A percentile compares a stretch with the other conserved stretches of the same genome.
Conservation (phyloP, 306 rosid genomes). For the Alnus rubra region DNA sequence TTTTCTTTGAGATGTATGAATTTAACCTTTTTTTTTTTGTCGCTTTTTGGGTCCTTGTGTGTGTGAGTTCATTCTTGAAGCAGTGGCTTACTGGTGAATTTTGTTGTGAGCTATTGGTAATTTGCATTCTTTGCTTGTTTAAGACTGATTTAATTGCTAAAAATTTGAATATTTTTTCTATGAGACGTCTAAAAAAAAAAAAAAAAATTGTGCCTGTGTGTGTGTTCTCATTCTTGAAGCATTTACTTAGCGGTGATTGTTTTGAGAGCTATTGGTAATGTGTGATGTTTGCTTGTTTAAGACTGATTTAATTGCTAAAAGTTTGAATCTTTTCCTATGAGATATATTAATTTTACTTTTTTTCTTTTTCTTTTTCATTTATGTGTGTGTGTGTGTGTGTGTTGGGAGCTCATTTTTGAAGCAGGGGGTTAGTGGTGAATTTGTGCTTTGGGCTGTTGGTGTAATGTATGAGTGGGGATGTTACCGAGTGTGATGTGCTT, state of each 20-base stretch:
- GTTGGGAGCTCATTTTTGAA: background rate
- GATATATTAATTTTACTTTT: too few relatives aligned
- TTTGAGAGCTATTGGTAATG: background rate
- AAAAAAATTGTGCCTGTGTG: background rate
- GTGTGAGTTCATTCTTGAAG: background rate
- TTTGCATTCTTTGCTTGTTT: background rate
- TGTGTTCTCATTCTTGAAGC: background rate
- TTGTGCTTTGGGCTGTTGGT: background rate
- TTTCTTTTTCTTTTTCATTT: too few relatives aligned
- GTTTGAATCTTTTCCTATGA: too few relatives aligned
- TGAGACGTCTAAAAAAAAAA: too few relatives aligned
- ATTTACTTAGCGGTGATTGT: background rate
- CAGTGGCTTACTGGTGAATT: background rate
- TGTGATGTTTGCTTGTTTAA: too few relatives aligned
- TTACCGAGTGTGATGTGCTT: slow-evolving; percentile 24
- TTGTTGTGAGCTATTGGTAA: background rate
- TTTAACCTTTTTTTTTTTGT: background rate
- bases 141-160: background rate
- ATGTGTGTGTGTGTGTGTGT: too few relatives aligned
- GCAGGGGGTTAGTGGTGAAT: background rate
- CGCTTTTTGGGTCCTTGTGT: too few relatives aligned
- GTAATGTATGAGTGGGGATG: background rate
- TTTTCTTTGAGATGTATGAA: background rate
- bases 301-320: background rate
- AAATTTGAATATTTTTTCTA: too few relatives aligned